These are phyloP conservation scores for Coemansia sp. DNA, from an alignment of 192 early-diverging fungal genomes.

Conservation along the genomic window DNA sequence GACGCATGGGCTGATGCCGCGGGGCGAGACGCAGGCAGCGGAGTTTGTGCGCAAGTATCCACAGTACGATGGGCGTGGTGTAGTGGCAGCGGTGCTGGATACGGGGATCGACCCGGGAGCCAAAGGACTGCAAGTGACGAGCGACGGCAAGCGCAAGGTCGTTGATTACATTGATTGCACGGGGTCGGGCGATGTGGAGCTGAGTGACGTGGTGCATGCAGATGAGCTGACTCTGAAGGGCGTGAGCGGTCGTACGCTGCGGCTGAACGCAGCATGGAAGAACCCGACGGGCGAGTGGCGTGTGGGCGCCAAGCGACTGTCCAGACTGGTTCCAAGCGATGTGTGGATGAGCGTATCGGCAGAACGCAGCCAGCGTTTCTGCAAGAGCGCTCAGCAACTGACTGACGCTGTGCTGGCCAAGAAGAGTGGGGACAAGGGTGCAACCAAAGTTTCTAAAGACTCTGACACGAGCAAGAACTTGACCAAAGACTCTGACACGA, in stretches of 20 bases:
- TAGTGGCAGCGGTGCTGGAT: slow-evolving; percentile 88
- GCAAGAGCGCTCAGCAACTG: slow-evolving; percentile 27
- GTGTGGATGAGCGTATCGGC: slow-evolving; percentile 48
- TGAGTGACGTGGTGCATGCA: slow-evolving; percentile 40
- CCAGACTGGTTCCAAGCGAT: slow-evolving; percentile 70
- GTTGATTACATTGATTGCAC: slow-evolving; percentile 95
- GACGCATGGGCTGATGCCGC: slow-evolving; percentile 63
- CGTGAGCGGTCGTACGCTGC: slow-evolving; percentile 73
- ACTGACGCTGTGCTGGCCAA: slow-evolving; percentile 17
- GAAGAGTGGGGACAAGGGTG: not conserved
- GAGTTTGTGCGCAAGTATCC: slow-evolving; percentile 80
- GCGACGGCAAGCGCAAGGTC: slow-evolving; percentile 87
- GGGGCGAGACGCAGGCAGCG: slow-evolving; percentile 79
- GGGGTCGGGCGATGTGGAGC: slow-evolving; percentile 73
- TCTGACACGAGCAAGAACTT: too few species aligned
- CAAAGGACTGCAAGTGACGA: slow-evolving; percentile 80
- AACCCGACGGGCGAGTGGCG: slow-evolving; percentile 84
- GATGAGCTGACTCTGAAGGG: slow-evolving; percentile 52
- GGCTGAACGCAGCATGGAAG: slow-evolving; percentile 66
- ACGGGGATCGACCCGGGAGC: slow-evolving; percentile 95
- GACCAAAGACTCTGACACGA: too few species aligned
- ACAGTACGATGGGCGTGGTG: slow-evolving; percentile 82
- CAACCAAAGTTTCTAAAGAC: slow-evolving; percentile 2
- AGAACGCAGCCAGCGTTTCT: slow-evolving; percentile 53
- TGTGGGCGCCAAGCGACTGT: slow-evolving; percentile 75